Conservation (phyloP, 345 rosid species). For the Chamaenerion angustifolium region DNA sequence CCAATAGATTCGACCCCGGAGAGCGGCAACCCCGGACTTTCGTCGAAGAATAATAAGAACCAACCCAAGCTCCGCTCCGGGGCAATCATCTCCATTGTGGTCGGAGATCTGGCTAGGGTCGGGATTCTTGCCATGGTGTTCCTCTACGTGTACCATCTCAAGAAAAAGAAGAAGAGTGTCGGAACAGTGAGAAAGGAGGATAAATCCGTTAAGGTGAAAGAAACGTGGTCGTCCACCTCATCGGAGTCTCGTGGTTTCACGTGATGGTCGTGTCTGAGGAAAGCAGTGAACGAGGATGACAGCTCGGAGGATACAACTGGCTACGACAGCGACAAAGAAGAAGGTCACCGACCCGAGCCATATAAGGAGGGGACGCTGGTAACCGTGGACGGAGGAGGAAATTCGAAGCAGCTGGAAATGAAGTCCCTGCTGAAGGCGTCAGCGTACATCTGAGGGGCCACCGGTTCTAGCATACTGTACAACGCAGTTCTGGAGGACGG, state of each 20-base stretch:
- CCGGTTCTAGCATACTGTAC: constrained; percentile 88
- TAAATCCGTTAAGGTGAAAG: constrained; percentile 6
- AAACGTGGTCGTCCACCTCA: constrained; percentile 44
- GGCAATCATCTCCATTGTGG: constrained; percentile 18
- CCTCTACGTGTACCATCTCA: constrained; percentile 18
- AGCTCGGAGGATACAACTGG: constrained; percentile 20
- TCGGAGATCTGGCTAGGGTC: constrained; percentile 25
- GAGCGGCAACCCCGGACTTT: neutral
- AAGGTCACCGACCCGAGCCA: constrained; percentile 13
- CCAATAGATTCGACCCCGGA: constrained; percentile 12
- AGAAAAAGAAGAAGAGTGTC: constrained; percentile 14
- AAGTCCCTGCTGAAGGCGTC: constrained; percentile 78
- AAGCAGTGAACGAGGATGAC: constrained; percentile 32
- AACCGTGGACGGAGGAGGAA: constrained; percentile 50
- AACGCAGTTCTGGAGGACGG: constrained; percentile 91
- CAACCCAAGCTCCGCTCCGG: constrained; percentile 15
- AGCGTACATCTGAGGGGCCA: constrained; percentile 77
- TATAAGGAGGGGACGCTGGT: constrained; percentile 53
- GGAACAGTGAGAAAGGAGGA: constrained; percentile 24
- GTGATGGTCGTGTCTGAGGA: constrained; percentile 70
- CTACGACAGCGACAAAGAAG: constrained; percentile 11
- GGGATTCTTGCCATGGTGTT: constrained; percentile 16
- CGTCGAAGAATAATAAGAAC: constrained; percentile 2
- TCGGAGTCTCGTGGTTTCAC: constrained; percentile 55
- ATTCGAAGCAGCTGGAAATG: constrained; percentile 52